Conservation (phyloP, 805 yeast genomes). For the Metschnikowia borealis region DNA sequence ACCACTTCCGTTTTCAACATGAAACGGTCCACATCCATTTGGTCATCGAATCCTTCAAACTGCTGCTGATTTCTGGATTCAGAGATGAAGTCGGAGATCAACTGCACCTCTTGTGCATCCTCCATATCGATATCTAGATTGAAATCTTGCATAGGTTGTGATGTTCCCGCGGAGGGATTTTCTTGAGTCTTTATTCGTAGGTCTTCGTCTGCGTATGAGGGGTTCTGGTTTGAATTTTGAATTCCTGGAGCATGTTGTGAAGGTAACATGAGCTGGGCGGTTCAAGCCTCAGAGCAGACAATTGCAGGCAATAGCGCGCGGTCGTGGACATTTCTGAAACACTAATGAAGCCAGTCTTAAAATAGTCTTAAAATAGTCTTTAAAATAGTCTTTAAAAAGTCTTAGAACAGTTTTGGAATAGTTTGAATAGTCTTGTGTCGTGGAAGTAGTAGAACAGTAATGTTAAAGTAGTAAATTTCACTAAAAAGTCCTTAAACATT, state of each 20-base stretch:
- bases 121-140: slow-evolving; percentile 34
- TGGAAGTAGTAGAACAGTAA: no score
- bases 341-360: no score
- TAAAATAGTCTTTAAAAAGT: no score
- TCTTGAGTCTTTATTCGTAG: not conserved
- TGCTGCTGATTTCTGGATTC: slow-evolving; percentile 8
- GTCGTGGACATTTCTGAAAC: not conserved
- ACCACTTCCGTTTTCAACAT: slow-evolving; percentile 12
- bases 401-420: no score
- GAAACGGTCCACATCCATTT: slow-evolving; percentile 17
- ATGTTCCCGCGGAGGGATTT: no score
- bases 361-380: no score
- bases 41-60: slow-evolving; percentile 7
- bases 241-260: not conserved
- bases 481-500: no score
- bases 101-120: slow-evolving; percentile 39
- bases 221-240: not conserved
- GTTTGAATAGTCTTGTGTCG: no score
- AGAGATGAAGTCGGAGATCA: slow-evolving; percentile 40
- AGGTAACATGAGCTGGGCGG: not conserved
- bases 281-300: no score
- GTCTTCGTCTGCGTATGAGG: not conserved
- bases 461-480: no score
- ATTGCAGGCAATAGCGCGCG: no score
- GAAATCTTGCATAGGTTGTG: not conserved